A percentile compares a stretch with the other conserved stretches of the same genome.
These are phyloP conservation scores for Decorospora gaudefroyi DNA, from an alignment of 2,329 filamentous ascomycete species.

Conservation along the genomic window DNA sequence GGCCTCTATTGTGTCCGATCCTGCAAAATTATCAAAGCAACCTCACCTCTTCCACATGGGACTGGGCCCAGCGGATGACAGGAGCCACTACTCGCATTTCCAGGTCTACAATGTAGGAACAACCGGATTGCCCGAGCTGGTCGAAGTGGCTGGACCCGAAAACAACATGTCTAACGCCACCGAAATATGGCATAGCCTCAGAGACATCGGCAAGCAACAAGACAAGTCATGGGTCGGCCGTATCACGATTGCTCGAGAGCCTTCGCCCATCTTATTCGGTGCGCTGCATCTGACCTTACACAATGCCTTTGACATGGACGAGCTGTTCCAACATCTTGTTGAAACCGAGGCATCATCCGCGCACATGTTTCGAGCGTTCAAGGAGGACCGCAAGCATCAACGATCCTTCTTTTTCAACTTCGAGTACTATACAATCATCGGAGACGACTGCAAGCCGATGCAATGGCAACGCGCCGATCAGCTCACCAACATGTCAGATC, in stretches of 20 bases:
- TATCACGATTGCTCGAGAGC: constrained; percentile 65
- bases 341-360: constrained; percentile 53
- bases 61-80: constrained; percentile 50
- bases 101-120: constrained; percentile 62
- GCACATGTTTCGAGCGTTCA: constrained; percentile 58
- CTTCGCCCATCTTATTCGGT: constrained; percentile 63
- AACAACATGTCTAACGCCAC: constrained; percentile 43
- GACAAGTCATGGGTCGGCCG: constrained; percentile 57
- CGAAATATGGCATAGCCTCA: constrained; percentile 40
- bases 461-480: constrained; percentile 64
- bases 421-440: constrained; percentile 67
- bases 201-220: constrained; percentile 45
- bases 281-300: constrained; percentile 63
- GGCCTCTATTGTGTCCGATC: constrained; percentile 51
- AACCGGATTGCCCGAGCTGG: constrained; percentile 51
- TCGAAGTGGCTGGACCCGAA: constrained; percentile 42
- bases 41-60: constrained; percentile 51
- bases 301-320: constrained; percentile 65
- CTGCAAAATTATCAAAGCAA: constrained; percentile 50
- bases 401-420: constrained; percentile 66
- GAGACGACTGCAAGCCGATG: constrained; percentile 60
- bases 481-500: constrained; percentile 48
- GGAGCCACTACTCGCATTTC: constrained; percentile 55
- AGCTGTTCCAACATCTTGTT: constrained; percentile 61
- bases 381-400: constrained; percentile 54